These are phyloP conservation scores for Anthostomella pinea DNA, from an alignment of 2,329 filamentous ascomycete genomes.

Conservation along the genomic window DNA sequence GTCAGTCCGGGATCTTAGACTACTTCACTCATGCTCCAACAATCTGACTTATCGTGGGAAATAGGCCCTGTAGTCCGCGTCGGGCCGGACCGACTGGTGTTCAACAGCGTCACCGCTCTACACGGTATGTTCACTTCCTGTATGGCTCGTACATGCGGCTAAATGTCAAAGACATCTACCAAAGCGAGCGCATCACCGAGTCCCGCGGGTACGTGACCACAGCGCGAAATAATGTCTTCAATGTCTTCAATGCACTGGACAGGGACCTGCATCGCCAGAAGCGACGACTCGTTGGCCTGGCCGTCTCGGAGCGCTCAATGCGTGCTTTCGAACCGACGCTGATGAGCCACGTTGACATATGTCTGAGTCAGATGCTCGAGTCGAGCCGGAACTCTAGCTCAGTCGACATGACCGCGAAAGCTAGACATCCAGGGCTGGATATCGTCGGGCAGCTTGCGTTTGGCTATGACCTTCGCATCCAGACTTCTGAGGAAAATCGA, in stretches of 20 bases:
- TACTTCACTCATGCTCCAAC: neutral
- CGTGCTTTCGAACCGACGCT: conserved; percentile 4
- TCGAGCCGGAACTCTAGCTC: neutral
- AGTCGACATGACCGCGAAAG: conserved; percentile 7
- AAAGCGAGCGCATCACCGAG: conserved; percentile 1
- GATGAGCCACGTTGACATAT: neutral
- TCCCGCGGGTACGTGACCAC: neutral
- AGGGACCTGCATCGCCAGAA: conserved; percentile 1
- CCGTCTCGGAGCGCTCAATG: conserved; percentile 4
- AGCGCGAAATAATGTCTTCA: neutral
- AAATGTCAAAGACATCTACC: conserved; percentile 1
- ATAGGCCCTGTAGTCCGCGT: conserved; percentile 5
- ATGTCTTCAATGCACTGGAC: conserved; percentile 1
- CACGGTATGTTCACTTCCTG: neutral
- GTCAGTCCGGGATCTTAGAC: neutral
- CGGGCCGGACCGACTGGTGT: conserved; percentile 5
- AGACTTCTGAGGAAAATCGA: conserved; percentile 4
- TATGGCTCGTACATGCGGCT: neutral
- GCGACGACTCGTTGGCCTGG: neutral
- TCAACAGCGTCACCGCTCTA: conserved; percentile 6
- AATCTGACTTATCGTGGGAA: neutral
- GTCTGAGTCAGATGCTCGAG: conserved; percentile 1
- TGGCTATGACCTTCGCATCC: conserved; percentile 4
- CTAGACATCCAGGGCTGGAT: conserved; percentile 2
- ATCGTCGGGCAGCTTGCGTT: conserved; percentile 6